Conservation (phyloP, 441 rosid species). For the Populus tomentosa region DNA sequence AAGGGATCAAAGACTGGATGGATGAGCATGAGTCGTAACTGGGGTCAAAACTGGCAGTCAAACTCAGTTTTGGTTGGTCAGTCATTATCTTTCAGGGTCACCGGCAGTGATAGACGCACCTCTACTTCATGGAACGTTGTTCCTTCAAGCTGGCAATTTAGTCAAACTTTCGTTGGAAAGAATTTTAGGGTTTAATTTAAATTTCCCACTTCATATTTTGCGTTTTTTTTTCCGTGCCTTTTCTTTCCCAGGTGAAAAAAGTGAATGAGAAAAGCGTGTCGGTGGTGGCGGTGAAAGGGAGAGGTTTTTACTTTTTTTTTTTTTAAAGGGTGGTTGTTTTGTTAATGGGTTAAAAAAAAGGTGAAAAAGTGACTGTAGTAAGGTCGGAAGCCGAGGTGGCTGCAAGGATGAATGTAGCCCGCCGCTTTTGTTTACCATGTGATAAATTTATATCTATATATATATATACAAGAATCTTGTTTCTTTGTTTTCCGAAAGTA, state of each 20-base stretch:
- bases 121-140: slow-evolving; percentile 52
- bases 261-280: neutral
- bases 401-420: slow-evolving; percentile 35
- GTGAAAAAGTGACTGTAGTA: neutral
- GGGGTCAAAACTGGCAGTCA: slow-evolving; percentile 64
- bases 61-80: slow-evolving; percentile 43
- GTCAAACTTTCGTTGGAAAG: slow-evolving; percentile 50
- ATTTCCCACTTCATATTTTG: neutral
- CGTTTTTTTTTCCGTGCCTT: neutral
- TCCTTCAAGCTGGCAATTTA: slow-evolving; percentile 48
- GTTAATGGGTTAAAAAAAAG: slow-evolving; percentile 1
- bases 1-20: slow-evolving; percentile 43
- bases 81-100: slow-evolving; percentile 50
- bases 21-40: slow-evolving; percentile 51
- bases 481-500: neutral
- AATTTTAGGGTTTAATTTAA: slow-evolving; percentile 35
- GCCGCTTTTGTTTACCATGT: slow-evolving; percentile 24
- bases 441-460: slow-evolving; percentile 7
- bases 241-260: neutral
- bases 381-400: slow-evolving; percentile 39
- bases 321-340: neutral
- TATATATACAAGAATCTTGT: neutral
- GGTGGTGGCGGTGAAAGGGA: slow-evolving; percentile 4
- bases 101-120: slow-evolving; percentile 44
- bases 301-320: neutral